Base-by-base conservation (phyloP, 306 rosid genomes). In the Rosa lucieae region DNA sequence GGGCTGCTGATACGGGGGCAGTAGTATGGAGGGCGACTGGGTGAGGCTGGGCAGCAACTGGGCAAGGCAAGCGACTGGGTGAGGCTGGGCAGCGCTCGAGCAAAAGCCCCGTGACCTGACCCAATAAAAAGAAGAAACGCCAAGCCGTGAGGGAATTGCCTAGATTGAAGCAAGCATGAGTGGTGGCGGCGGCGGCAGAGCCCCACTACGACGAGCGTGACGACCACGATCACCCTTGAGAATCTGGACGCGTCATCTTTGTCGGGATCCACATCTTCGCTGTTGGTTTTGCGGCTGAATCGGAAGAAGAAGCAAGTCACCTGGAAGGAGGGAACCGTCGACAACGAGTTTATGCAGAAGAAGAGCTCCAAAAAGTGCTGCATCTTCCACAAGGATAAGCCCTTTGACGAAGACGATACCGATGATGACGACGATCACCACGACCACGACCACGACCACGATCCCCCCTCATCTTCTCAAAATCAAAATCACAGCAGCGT, bases 331-430 rank as follows among this genome's bases (percentile, higher is more conserved):
- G 99, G 94, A 46, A 95, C 98, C 8, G 87, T 95, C 35, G 99
- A 95, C 87, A 95, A 95, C 78, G 99, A 95, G 89, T 93, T 91
- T 72, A 86, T 95, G 98, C 92, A 90, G 86, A 95, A 93, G 88
- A 95, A 95, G 86, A 93, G 98, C 82, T 95, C 98, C 82, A 95
- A 95, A 77, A 95, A 93, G 82, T 95, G 99, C 62, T 95, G 99
- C 78, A 93, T 95, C 83, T 95, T 93, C 79, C 99, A 95, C 82
- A 95, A 91, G 83, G 69, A 89, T 56, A 91, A 89, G 80, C 87
- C 93, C 72, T 91, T 91, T 69, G 99, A 95, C 69, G 98, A 95
- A 79, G 98, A 93, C 85, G 89, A 93, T 62, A 90, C 97, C 78
- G 98, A 91, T 32, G 81, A 85, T 29, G 99, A 95, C 35, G 88